Percentiles rank a stretch among this genome's conserved stretches.
phyloP scores from a whole-genome alignment of 352 stramenopile species.

The Globisporangium splendens region DNA sequence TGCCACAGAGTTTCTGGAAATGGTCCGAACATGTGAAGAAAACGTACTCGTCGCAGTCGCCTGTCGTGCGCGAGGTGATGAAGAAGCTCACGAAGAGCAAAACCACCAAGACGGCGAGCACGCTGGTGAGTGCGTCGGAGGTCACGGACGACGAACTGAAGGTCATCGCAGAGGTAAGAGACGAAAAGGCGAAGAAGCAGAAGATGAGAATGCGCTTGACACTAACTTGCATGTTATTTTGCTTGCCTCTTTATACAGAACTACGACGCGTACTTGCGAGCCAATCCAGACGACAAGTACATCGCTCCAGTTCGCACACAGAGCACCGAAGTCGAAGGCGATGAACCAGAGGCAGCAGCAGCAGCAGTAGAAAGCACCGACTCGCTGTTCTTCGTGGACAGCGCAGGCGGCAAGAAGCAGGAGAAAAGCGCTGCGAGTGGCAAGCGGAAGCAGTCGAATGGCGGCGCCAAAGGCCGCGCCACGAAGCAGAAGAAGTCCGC shows the following conservation, averaged over 20 bases:
- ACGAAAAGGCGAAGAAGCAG: neutral
- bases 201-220: neutral
- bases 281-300: conserved; percentile 19
- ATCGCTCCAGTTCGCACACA: neutral
- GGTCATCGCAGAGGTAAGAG: conserved; percentile 40
- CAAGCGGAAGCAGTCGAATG: neutral
- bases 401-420: conserved; percentile 39
- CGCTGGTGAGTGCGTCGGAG: conserved; percentile 41
- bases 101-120: conserved; percentile 33
- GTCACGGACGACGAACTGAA: conserved; percentile 37
- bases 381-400: conserved; percentile 61
- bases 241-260: conserved; percentile 21
- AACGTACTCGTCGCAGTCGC: conserved; percentile 14
- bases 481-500: neutral
- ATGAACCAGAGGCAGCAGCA: conserved; percentile 7
- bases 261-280: conserved; percentile 37
- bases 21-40: conserved; percentile 50
- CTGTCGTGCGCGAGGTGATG: conserved; percentile 18
- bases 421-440: neutral
- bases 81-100: conserved; percentile 32
- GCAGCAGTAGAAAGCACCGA: conserved; percentile 5
- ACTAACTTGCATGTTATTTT: neutral
- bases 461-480: neutral
- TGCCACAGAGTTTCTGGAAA: conserved; percentile 41
- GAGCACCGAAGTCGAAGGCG: conserved; percentile 4